A percentile compares a stretch with the other conserved stretches of the same genome.
Conservation (phyloP, 352 stramenopile genomes). For the Blastocystis sp. region DNA sequence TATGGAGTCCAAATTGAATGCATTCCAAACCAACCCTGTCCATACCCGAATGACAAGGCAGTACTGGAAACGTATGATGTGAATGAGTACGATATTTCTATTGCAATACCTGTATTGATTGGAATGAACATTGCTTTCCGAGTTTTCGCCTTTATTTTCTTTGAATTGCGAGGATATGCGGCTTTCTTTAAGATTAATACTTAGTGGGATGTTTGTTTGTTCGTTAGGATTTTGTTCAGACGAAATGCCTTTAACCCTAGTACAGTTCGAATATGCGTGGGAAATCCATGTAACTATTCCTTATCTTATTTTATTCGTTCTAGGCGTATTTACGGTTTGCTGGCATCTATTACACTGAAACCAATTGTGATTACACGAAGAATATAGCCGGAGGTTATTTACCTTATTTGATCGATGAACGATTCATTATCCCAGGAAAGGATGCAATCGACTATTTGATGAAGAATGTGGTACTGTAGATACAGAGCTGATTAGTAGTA, state of each 20-base stretch:
- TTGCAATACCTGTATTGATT: neutral
- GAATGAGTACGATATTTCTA: neutral
- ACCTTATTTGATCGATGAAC: constrained; percentile 34
- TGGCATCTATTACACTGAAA: constrained; percentile 47
- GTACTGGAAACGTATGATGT: neutral
- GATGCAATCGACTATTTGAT: constrained; percentile 21
- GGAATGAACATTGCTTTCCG: constrained; percentile 24
- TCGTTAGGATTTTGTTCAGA: neutral
- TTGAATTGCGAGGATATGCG: constrained; percentile 7
- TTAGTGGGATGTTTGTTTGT: neutral
- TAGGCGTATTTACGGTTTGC: constrained; percentile 60
- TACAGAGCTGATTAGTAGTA: neutral
- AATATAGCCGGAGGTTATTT: neutral
- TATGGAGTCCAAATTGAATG: neutral
- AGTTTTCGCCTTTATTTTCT: neutral
- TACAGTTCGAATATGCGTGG: constrained; percentile 57
- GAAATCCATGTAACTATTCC: constrained; percentile 48
- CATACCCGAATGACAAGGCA: neutral
- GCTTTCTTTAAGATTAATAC: neutral
- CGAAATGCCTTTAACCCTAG: constrained; percentile 39
- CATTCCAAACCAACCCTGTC: neutral
- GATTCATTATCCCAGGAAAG: neutral
- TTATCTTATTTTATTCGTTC: neutral
- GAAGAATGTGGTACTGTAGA: neutral
- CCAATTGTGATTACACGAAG: constrained; percentile 1